Percentiles rank a stretch among this genome's conserved stretches.
These are phyloP conservation scores for Phytomonas sp. DNA, from an alignment of 208 protist species.

Conservation along the genomic window DNA sequence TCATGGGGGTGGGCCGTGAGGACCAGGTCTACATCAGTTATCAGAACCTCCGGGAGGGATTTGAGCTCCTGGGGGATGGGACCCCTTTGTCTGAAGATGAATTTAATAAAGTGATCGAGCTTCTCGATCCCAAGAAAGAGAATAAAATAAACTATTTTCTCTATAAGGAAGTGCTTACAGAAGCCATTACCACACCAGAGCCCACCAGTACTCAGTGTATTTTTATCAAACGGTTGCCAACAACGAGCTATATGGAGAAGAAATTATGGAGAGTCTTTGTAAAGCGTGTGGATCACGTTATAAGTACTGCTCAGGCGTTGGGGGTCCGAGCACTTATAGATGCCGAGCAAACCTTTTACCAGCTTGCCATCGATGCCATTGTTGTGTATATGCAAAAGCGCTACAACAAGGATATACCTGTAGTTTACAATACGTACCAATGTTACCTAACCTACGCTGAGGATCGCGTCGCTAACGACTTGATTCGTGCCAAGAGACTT, in stretches of 20 bases:
- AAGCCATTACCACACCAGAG: constrained; percentile 53
- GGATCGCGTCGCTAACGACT: constrained; percentile 82
- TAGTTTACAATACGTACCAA: constrained; percentile 96
- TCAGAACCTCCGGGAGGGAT: constrained; percentile 57
- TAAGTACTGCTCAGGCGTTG: constrained; percentile 48
- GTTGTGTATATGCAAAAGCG: constrained; percentile 70
- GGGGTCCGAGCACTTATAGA: constrained; percentile 89
- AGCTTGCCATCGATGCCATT: constrained; percentile 93
- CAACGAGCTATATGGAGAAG: constrained; percentile 67
- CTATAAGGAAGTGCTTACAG: constrained; percentile 81
- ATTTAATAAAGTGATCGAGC: constrained; percentile 39
- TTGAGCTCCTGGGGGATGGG: constrained; percentile 18
- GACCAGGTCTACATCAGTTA: constrained; percentile 55
- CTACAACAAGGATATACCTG: constrained; percentile 88
- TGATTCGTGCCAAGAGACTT: constrained; percentile 61
- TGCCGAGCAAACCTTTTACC: constrained; percentile 96
- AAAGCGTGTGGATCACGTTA: constrained; percentile 61
- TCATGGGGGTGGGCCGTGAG: constrained; percentile 62
- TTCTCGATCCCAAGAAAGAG: constrained; percentile 57
- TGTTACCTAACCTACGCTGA: constrained; percentile 93
- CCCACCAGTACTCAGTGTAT: constrained; percentile 44
- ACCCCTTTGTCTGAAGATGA: constrained; percentile 39
- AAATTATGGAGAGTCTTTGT: constrained; percentile 61
- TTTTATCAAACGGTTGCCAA: constrained; percentile 55
- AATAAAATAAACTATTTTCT: constrained; percentile 82